Evolutionary conservation across 2,329 filamentous ascomycete genomes (phyloP).

Genomic region (Ceratocystis diversiconidia): DNA sequence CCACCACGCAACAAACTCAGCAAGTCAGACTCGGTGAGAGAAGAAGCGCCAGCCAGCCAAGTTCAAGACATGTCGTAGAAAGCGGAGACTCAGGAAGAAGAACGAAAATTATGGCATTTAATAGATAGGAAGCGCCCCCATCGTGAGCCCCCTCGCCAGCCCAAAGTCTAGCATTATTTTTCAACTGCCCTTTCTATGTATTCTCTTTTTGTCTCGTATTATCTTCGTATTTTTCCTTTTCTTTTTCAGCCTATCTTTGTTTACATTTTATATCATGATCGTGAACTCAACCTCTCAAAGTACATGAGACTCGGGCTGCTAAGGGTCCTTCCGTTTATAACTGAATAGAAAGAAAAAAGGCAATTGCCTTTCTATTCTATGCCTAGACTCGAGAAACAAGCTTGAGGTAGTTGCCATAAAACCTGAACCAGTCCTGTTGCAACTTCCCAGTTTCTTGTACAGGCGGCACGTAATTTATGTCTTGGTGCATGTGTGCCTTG

Average conservation of each 20-base stretch:
- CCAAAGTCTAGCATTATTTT: too few species aligned
- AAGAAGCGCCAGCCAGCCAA: background rate
- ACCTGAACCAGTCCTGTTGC: too few species aligned
- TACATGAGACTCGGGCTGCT: too few species aligned
- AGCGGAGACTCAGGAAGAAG: background rate
- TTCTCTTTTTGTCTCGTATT: background rate
- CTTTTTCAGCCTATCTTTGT: background rate
- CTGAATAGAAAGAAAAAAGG: background rate
- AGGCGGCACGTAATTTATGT: background rate
- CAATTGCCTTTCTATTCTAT: background rate
- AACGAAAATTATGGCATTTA: too few species aligned
- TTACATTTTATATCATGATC: background rate
- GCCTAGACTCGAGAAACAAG: too few species aligned
- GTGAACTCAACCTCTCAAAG: background rate
- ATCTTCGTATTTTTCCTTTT: background rate
- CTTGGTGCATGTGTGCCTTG: background rate
- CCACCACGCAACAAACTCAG: background rate
- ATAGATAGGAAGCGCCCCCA: background rate
- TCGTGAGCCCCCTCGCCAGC: background rate
- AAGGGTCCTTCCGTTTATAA: too few species aligned
- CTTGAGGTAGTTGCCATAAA: too few species aligned
- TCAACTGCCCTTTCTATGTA: background rate
- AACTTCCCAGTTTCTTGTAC: background rate
- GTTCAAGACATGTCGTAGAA: slow-evolving; percentile 5
- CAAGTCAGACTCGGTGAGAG: background rate